phyloP scores from a whole-genome alignment of 2,329 filamentous ascomycete genomes.

The Apiospora aurea region DNA sequence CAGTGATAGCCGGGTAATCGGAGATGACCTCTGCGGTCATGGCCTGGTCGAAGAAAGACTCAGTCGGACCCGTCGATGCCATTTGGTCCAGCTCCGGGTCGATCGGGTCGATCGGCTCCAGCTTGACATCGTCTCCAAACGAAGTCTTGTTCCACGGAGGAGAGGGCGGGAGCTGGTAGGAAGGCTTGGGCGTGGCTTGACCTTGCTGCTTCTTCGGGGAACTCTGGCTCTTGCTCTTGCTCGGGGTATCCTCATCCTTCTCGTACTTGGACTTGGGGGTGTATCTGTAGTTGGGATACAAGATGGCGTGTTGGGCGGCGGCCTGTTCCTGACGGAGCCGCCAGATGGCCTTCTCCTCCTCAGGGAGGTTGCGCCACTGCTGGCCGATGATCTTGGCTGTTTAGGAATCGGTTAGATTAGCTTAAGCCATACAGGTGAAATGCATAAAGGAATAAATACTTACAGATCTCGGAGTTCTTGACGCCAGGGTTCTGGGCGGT shows the following conservation, averaged over 20 bases:
- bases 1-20: neutral
- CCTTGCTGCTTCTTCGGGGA: neutral
- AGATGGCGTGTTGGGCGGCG: neutral
- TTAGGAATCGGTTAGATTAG: neutral
- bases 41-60: slow-evolving; percentile 1
- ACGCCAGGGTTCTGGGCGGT: slow-evolving; percentile 9
- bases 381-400: slow-evolving; percentile 19
- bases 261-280: neutral
- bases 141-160: neutral
- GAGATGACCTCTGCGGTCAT: neutral
- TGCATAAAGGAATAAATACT: neutral
- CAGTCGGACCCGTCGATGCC: neutral
- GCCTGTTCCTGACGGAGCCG: slow-evolving; percentile 28
- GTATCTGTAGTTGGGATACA: slow-evolving; percentile 23
- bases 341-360: slow-evolving; percentile 30
- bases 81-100: neutral
- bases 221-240: neutral
- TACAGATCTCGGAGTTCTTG: slow-evolving; percentile 9
- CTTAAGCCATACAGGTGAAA: neutral
- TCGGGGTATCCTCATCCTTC: neutral
- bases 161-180: neutral
- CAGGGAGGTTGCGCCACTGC: neutral
- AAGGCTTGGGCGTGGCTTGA: neutral
- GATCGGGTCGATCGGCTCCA: neutral
- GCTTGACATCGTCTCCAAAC: neutral